Base-by-base conservation (phyloP, 495 filamentous ascomycete genomes). In the Aspergillus asperescens region DNA sequence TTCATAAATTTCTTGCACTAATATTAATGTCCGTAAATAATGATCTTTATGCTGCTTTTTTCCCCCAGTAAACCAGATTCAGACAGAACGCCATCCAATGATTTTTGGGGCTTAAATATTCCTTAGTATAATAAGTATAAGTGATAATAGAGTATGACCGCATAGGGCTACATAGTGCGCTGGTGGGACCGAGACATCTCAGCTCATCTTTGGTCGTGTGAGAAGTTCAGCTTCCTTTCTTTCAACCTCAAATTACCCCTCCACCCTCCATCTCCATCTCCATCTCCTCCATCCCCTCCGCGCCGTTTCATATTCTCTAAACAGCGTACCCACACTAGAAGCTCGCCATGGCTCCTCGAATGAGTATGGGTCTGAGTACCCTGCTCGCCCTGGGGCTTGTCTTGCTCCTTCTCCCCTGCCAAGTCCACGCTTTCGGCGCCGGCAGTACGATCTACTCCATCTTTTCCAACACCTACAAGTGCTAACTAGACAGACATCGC, bases 391-490 rank as follows among this genome's bases (percentile, higher is more conserved):
- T 90, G 25, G 67, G 87, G 18, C 64, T 92, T 12, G 73, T 95
- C 18, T 75, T 86, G 13, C 57, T 70, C 40, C 57, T 74, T 73
- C 80, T 39, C 73, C 78, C 63, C 20, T 51, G 67, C 6, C 66
- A 69, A 44, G 71, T 65, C 20, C 65, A 75, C 28, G 93, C 92
- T 7, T 98, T 98, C 63, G 93, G 93, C 43, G 93, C 93, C 22
- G 93, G 93, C 23, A 97, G 76, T 69, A 76, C 7, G 50, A 16
- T 61, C 62, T 23, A 15, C 22, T 15, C 38, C 29, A 12, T 38
- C n/a, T 19, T 29, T 4, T 7, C 2, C 19, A 18, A 3, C 4
- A 27, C 7, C 28, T 5, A 5, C n/a, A n/a, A n/a, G n/a, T n/a
- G n/a, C 1, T 65, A 19, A 64, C 40, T 34, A 24, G 12, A 3